phyloP scores from a whole-genome alignment of 768 basidiomycete genomes.

The Astraeus odoratus region DNA sequence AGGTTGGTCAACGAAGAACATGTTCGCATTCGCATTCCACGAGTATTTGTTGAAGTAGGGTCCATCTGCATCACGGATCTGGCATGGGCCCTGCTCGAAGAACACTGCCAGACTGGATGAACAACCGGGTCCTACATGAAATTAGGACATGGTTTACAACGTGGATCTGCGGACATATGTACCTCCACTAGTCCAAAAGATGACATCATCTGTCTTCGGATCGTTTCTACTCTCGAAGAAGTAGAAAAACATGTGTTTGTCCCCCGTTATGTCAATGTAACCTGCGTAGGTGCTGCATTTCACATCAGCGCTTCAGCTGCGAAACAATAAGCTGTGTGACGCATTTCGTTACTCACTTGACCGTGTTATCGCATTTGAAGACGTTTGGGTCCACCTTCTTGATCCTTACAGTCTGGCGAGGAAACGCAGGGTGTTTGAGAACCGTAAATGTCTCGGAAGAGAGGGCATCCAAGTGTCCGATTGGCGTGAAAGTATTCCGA shows the following conservation, averaged over 20 bases:
- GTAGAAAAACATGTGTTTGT: constrained; percentile 65
- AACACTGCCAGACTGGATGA: constrained; percentile 59
- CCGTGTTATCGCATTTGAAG: constrained; percentile 35
- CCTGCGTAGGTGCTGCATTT: constrained; percentile 49
- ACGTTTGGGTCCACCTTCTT: constrained; percentile 22
- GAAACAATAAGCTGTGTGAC: not conserved
- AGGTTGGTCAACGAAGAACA: constrained; percentile 43
- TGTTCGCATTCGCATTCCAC: constrained; percentile 59
- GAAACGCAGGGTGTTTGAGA: constrained; percentile 38
- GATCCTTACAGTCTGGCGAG: constrained; percentile 34
- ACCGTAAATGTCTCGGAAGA: constrained; percentile 30
- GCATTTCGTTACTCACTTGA: constrained; percentile 22
- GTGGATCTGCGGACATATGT: constrained; percentile 26
- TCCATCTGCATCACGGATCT: constrained; percentile 43
- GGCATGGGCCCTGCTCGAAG: constrained; percentile 74
- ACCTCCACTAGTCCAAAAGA: constrained; percentile 56
- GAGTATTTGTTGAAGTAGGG: constrained; percentile 51
- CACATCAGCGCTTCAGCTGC: not conserved
- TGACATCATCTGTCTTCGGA: constrained; percentile 51
- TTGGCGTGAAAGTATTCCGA: constrained; percentile 21
- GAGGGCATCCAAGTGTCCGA: constrained; percentile 23
- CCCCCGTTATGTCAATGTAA: constrained; percentile 56
- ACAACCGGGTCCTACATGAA: constrained; percentile 37
- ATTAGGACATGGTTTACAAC: not conserved
- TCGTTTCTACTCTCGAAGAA: constrained; percentile 65